Percentiles rank a stretch among this genome's conserved stretches.
These are phyloP conservation scores for Persicaria tinctoria DNA, from an alignment of 148 eudicot species.

Conservation along the genomic window DNA sequence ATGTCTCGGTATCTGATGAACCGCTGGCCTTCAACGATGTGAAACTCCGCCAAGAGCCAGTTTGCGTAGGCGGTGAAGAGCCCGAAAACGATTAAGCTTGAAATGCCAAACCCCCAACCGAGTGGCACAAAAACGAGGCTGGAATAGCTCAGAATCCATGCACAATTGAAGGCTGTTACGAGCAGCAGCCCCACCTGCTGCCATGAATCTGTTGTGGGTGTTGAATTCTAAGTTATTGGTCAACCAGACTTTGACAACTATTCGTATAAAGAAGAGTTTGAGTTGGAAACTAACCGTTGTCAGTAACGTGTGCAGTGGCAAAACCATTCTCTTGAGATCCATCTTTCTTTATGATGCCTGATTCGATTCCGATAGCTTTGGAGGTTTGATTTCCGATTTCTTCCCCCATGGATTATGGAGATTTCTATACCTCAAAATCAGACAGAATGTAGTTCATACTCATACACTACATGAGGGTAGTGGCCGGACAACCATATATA, in stretches of 20 bases:
- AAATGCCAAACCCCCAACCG: constrained; percentile 48
- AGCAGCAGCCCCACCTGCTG: constrained; percentile 51
- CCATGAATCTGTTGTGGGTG: constrained; percentile 39
- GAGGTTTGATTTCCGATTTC: not conserved
- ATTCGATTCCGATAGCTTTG: not conserved
- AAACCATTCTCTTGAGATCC: not conserved
- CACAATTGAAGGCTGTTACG: constrained; percentile 36
- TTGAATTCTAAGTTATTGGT: too few relatives aligned
- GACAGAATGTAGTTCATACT: not conserved
- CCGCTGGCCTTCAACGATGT: constrained; percentile 43
- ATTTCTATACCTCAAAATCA: not conserved
- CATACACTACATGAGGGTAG: not conserved
- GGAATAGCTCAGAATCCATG: constrained; percentile 52
- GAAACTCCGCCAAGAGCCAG: constrained; percentile 53
- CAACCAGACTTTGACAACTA: too few relatives aligned
- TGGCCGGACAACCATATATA: not conserved
- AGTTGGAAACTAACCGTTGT: not conserved
- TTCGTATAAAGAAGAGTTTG: not conserved
- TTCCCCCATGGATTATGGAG: not conserved
- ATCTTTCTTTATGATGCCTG: not conserved
- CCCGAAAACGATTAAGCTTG: constrained; percentile 29
- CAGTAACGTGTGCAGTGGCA: constrained; percentile 1
- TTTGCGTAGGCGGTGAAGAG: constrained; percentile 41
- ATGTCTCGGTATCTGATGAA: constrained; percentile 58
- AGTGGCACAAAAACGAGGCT: constrained; percentile 45